These are phyloP conservation scores for Aspergillus bombycis DNA, from an alignment of 2,329 filamentous ascomycete genomes.

Conservation along the genomic window DNA sequence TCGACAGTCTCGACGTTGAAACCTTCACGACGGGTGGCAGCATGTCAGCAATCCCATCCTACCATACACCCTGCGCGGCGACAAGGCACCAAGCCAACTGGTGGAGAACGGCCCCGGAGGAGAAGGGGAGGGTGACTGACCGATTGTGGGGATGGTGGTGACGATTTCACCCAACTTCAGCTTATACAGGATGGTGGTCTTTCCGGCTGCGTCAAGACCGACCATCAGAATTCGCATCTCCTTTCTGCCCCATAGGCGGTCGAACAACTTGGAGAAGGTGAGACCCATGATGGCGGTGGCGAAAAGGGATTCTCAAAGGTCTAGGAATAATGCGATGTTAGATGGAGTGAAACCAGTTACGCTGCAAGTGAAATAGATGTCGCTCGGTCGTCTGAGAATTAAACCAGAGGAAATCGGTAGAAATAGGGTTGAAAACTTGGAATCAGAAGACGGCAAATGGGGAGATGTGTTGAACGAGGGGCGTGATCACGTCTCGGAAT, in stretches of 20 bases:
- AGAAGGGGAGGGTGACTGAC: slow-evolving; percentile 56
- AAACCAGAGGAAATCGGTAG: neutral
- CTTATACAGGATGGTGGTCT: slow-evolving; percentile 99
- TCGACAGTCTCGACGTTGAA: slow-evolving; percentile 99
- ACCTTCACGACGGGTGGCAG: slow-evolving; percentile 56
- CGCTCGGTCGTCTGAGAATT: neutral
- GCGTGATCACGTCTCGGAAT: slow-evolving; percentile 14
- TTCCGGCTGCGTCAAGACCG: slow-evolving; percentile 98
- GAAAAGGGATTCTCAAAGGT: slow-evolving; percentile 27
- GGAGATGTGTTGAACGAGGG: slow-evolving; percentile 12
- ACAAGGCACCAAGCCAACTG: neutral
- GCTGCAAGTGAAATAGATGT: neutral
- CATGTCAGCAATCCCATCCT: slow-evolving; percentile 16
- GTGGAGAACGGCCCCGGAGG: slow-evolving; percentile 10
- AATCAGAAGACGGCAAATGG: slow-evolving; percentile 6
- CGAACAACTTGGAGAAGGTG: slow-evolving; percentile 94
- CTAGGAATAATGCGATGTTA: slow-evolving; percentile 23
- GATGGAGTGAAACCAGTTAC: slow-evolving; percentile 13
- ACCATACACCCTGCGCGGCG: neutral
- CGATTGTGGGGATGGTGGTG: slow-evolving; percentile 98
- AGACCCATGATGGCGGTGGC: slow-evolving; percentile 82
- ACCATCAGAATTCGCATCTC: slow-evolving; percentile 99
- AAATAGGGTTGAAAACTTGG: slow-evolving; percentile 1
- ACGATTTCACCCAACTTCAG: slow-evolving; percentile 98
- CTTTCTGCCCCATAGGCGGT: slow-evolving; percentile 98